Evolutionary conservation across 441 rosid species (phyloP), one percentile per base, ranked within the genome.

Genomic region (Bruguiera hainesii): DNA sequence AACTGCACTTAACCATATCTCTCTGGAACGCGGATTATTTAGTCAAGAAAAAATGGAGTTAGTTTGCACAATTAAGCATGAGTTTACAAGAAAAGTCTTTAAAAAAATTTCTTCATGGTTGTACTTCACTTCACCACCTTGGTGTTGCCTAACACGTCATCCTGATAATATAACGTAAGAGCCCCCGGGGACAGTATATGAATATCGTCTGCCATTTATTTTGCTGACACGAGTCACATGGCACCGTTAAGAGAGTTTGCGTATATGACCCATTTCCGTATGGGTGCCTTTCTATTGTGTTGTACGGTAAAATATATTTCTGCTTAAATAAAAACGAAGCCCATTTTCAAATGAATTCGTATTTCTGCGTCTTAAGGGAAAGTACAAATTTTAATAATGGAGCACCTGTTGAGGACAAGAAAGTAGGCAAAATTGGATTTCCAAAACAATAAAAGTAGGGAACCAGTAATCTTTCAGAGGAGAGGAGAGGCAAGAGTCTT

Each of bases 91-190:
- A 65, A 66, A 71, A 53, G 63, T 73, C 64, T 64, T 67, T 61
- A 73, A 69, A 75, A 61, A 71, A 73, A 67, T 73, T 60, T 56
- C 82, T 82, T 80, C 33, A 6, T 30, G 76, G 73, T 57, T 72
- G 2, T 73, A 80, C 83, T 82, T 75, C 83, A 79, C 76, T 72
- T 79, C 75, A 77, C 59, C 67, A 26, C 11, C 46, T 68, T 59
- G 26, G 70, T 63, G 71, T 68, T 71, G 76, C 73, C 69, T 69
- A 63, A 68, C 81, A 77, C 78, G 81, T 68, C 83, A 77, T 51
- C 30, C 28, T 53, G 26, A 53, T 21, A 53, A 53, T 23, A 61
- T 63, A 46, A 26, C 72, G 25, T 28, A 30, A 37, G 30, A n/a
- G 15, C 60, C 15, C 37, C 2, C 23, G 42, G 30, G 20, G 42